Base-by-base conservation (phyloP, 1,139 yeast genomes). In the Geotrichum aggregatum region DNA sequence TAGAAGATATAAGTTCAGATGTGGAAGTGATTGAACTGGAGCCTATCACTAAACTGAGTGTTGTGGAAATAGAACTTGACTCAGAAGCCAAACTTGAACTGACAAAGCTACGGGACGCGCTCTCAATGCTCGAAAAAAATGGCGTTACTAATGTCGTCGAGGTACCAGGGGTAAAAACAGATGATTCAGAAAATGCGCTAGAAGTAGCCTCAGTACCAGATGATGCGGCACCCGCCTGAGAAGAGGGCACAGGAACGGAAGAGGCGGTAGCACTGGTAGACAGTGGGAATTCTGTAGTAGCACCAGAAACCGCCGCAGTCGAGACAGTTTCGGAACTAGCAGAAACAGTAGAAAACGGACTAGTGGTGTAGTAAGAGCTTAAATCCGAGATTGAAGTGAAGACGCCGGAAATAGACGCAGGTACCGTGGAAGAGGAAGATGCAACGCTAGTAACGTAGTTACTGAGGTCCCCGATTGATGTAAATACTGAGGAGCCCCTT, bases 311-410 rank as follows among this genome's bases (percentile, higher is more conserved):
- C 13, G 26, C 31, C 16, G n/a, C 47, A 18, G 47, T 19, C 18
- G 35, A 31, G 35, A 19, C 40, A 31, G 24, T 31, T 11, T 28
- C 35, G n/a, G 14, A 28, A 16, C 24, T 28, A 22, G 44, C 19
- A 40, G 34, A 18, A 16, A 40, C 42, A 18, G 42, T 13, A 24
- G 28, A 24, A 24, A 24, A 5, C 7, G 28, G 28, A 18, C 21
- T 38, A 18, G 5, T 21, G 5, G 42, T 18, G 22, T 19, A 16
- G 14, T 14, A 26, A 24, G 41, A 21, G 33, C 30, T 22, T 24
- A 36, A 36, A 41, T 48, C 39, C 5, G 16, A 18, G 21, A 48
- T 16, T 14, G 47, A 28, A 13, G 43, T 42, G 31, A 42, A 36
- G 11, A 42, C 30, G 10, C 38, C 16, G 1, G 34, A 13, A 3